Evolutionary conservation across 257 asterid species (phyloP).

Genomic region (Euphrasia confusa): DNA sequence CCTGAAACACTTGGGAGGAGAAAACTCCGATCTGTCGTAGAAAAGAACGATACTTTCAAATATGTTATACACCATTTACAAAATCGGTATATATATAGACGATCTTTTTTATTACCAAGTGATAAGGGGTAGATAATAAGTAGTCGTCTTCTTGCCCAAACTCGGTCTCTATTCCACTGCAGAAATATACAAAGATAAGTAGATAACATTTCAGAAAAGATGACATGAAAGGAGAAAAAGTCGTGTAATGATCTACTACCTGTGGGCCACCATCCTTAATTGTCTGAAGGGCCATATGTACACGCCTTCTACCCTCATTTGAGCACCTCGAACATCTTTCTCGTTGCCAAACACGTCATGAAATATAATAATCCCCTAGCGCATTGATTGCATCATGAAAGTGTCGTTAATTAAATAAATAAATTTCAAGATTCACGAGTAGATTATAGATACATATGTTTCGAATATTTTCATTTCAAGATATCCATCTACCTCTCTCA

Average conservation of each 20-base stretch:
- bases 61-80: slow-evolving; percentile 10
- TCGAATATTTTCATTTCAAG: slow-evolving; percentile 10
- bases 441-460: background rate
- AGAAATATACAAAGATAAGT: slow-evolving; percentile 28
- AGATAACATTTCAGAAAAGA: slow-evolving; percentile 5
- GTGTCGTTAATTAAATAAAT: slow-evolving; percentile 19
- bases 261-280: slow-evolving; percentile 85
- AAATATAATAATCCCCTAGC: slow-evolving; percentile 83
- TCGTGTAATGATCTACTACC: slow-evolving; percentile 36
- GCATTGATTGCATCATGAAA: slow-evolving; percentile 20
- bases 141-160: slow-evolving; percentile 81
- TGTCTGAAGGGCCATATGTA: slow-evolving; percentile 99
- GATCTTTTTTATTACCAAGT: slow-evolving; percentile 59
- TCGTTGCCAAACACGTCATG: slow-evolving; percentile 87
- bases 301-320: slow-evolving; percentile 90
- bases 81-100: background rate
- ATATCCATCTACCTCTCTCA: no score
- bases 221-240: slow-evolving; percentile 3
- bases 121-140: slow-evolving; percentile 87
- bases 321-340: slow-evolving; percentile 68
- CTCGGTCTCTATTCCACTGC: slow-evolving; percentile 88
- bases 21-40: slow-evolving; percentile 85
- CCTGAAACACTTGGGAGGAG: slow-evolving; percentile 97
- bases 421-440: background rate
- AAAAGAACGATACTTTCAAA: slow-evolving; percentile 23